phyloP scores from a whole-genome alignment of 2,329 filamentous ascomycete genomes.

The Chaetomium sp. region DNA sequence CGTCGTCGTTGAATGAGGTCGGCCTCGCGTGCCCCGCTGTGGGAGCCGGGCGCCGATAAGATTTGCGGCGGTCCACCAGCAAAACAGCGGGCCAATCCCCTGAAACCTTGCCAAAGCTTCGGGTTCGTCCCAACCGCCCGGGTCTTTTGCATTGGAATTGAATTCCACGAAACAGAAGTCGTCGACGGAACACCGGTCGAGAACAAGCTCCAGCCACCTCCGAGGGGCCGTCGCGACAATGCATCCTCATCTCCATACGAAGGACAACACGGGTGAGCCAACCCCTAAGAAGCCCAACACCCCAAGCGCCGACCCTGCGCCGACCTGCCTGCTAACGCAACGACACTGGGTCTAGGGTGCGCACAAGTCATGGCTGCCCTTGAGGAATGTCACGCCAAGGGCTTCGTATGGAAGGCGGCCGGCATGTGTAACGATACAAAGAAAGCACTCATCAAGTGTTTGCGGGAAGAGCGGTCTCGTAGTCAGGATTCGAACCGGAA shows the following conservation, averaged over 20 bases:
- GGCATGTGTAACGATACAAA: conserved; percentile 90
- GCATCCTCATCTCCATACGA: conserved; percentile 96
- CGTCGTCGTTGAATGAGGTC: conserved; percentile 3
- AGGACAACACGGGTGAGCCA: conserved; percentile 72
- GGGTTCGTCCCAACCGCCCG: neutral
- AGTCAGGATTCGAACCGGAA: conserved; percentile 72
- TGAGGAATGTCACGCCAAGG: conserved; percentile 88
- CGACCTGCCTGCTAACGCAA: neutral
- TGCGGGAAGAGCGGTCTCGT: conserved; percentile 72
- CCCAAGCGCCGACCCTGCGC: too few relatives aligned
- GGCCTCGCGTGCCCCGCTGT: neutral
- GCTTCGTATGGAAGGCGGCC: conserved; percentile 85
- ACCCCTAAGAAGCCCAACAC: neutral
- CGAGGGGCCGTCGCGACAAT: conserved; percentile 43
- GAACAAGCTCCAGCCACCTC: neutral
- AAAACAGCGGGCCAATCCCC: neutral
- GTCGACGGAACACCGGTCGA: too few relatives aligned
- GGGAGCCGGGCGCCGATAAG: neutral
- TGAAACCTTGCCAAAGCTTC: neutral
- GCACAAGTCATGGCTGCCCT: conserved; percentile 89
- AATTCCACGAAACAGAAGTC: too few relatives aligned
- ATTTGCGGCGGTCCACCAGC: neutral
- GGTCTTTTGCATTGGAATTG: neutral
- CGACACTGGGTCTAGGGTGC: conserved; percentile 57
- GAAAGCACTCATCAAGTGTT: conserved; percentile 73